Conservation (phyloP, 441 rosid genomes). For the Biscutella laevigata region DNA sequence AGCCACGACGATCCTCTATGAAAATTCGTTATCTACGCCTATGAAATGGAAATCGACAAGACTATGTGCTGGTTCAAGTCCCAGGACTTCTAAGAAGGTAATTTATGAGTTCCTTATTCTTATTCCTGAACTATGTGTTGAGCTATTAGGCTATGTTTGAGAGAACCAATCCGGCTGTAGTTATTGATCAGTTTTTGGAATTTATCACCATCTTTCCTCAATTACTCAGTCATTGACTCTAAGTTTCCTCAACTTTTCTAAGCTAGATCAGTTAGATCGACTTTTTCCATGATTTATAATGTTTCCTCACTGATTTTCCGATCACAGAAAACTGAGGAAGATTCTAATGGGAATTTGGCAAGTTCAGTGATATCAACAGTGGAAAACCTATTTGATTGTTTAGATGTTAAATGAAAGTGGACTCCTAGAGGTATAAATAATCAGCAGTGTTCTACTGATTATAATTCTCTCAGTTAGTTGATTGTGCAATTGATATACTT, state of each 20-base stretch:
- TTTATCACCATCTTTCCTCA: neutral
- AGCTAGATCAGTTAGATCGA: conserved; percentile 1
- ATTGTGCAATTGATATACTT: neutral
- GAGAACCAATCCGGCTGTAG: neutral
- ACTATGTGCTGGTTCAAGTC: conserved; percentile 34
- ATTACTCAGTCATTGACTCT: neutral
- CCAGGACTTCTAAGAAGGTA: conserved; percentile 26
- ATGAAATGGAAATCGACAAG: conserved; percentile 51
- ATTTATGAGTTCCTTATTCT: conserved; percentile 1
- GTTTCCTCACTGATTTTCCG: neutral
- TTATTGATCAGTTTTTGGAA: neutral
- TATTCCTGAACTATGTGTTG: too few species aligned
- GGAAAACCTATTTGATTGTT: conserved; percentile 20
- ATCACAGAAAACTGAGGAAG: conserved; percentile 35
- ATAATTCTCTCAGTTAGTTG: neutral
- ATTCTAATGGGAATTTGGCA: neutral
- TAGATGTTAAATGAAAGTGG: conserved; percentile 34
- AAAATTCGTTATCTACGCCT: conserved; percentile 26
- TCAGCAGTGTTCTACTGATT: neutral
- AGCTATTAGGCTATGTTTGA: neutral
- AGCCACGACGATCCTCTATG: neutral
- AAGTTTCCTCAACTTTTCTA: neutral
- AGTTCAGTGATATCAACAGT: conserved; percentile 26
- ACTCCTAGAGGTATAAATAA: conserved; percentile 47
- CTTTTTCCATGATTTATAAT: neutral